These are phyloP conservation scores for Brassica hybrid DNA, from an alignment of 441 rosid genomes.

Conservation along the genomic window DNA sequence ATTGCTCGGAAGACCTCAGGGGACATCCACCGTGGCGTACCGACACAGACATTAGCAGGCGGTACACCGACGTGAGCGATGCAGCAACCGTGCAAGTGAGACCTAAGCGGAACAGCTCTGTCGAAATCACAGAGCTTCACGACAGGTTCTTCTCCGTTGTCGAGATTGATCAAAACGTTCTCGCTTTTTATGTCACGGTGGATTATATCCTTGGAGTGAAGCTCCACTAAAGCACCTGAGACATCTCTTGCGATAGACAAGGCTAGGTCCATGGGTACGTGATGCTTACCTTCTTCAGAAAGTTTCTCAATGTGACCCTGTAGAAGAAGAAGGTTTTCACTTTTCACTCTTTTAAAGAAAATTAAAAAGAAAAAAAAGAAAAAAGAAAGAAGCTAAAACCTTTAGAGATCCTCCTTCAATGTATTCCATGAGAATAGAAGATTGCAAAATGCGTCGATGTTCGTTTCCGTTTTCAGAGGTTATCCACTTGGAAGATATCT, in stretches of 20 bases:
- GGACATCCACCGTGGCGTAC: constrained; percentile 99
- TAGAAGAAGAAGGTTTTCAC: constrained; percentile 5
- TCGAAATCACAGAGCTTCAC: constrained; percentile 98
- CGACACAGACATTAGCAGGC: constrained; percentile 87
- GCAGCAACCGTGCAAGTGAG: constrained; percentile 79
- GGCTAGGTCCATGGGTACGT: constrained; percentile 65
- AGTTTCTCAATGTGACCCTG: constrained; percentile 78
- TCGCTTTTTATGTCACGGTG: constrained; percentile 99
- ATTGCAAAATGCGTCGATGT: constrained; percentile 58
- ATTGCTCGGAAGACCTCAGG: constrained; percentile 89
- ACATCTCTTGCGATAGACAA: constrained; percentile 76
- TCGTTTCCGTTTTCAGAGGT: constrained; percentile 64
- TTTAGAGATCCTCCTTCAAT: constrained; percentile 85
- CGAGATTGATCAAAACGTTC: constrained; percentile 85
- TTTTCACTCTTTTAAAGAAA: no score
- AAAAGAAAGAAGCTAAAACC: constrained; percentile 45
- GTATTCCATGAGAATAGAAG: constrained; percentile 82
- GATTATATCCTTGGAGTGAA: constrained; percentile 86
- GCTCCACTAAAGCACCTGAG: constrained; percentile 78
- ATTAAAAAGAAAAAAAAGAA: no score
- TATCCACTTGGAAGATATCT: constrained; percentile 77
- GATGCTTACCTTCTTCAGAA: constrained; percentile 69
- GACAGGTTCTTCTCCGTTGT: constrained; percentile 47
- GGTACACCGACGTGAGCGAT: constrained; percentile 82
- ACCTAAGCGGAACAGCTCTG: constrained; percentile 91